Evolutionary conservation across 176 grass and related monocot genomes (phyloP), one percentile per base, ranked within the genome.

Genomic region (Typha latifolia): DNA sequence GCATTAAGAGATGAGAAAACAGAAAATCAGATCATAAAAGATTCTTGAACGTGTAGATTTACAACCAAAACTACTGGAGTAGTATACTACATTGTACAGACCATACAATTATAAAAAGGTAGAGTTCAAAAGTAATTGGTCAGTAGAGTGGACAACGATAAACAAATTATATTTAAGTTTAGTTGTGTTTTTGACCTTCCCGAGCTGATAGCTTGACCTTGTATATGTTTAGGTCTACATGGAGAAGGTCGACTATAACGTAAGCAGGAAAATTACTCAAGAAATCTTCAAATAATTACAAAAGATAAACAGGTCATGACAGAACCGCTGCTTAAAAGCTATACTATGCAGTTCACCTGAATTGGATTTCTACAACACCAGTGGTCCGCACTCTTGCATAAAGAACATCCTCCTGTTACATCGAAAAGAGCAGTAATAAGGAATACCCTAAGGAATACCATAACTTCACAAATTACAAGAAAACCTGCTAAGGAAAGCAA

Each of bases 351-450:
- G 19, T 65, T 70, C 77, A 97, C 94, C 89, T 97, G 72, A 97
- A 97, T 20, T 97, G 94, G 66, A 84, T 97, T 72, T 97, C 85
- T 37, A 92, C 94, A 55, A 97, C 81, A 34, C 94, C 86, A 72
- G 84, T 84, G 66, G 93, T 97, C 49, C 85, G 74, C 64, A 97
- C 88, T 89, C 93, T 91, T 52, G 93, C 93, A 84, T 92, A 76
- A 72, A 97, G 85, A 59, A 97, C 93, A 73, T 97, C 93, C 55
- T 92, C 93, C 93, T 97, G 76, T 69, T 73, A 78, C 77, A 49
- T 55, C 21, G 64, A 23, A 31, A 64, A 37, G 48, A 22, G 23
- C 3, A 14, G 49, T 64, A 21, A 78, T 4, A 72, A 72, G 12
- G 37, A 20, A 72, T 48, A 67, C 18, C 48, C 73, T 4, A 72